Evolutionary conservation across 345 rosid species (phyloP).

Genomic region (Cardamine occulta): DNA sequence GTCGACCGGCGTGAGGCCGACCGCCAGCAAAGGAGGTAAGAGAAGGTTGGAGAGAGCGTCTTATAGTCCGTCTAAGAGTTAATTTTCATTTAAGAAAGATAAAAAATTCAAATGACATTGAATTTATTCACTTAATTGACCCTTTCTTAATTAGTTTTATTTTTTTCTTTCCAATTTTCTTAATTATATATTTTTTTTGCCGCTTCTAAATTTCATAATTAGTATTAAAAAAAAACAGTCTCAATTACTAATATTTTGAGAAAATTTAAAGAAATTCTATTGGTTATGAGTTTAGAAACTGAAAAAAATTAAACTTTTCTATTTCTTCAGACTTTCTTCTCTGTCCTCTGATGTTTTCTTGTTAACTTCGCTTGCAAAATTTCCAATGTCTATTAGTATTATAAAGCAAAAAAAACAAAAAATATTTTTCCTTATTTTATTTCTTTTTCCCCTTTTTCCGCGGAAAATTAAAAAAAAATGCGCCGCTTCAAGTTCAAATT

Average conservation of each 20-base stretch:
- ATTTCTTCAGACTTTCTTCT: not conserved
- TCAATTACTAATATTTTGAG: not conserved
- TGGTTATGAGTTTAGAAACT: not conserved
- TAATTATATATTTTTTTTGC: not conserved
- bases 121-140: too few relatives aligned
- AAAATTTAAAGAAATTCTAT: not conserved
- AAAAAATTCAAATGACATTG: too few relatives aligned
- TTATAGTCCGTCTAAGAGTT: too few relatives aligned
- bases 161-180: too few relatives aligned
- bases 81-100: too few relatives aligned
- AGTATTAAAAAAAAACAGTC: not conserved
- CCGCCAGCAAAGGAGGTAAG: too few relatives aligned
- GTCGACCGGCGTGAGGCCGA: too few relatives aligned
- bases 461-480: conserved; percentile 16
- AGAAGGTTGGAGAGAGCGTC: too few relatives aligned
- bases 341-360: not conserved
- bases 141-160: too few relatives aligned
- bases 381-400: conserved; percentile 10
- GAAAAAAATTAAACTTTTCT: not conserved
- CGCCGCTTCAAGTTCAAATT: conserved; percentile 37
- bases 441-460: not conserved
- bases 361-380: conserved; percentile 42
- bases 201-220: not conserved
- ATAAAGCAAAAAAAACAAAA: not conserved
- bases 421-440: not conserved